Conservation (phyloP, 106 monocot genomes). For the Dendrobium catenatum region DNA sequence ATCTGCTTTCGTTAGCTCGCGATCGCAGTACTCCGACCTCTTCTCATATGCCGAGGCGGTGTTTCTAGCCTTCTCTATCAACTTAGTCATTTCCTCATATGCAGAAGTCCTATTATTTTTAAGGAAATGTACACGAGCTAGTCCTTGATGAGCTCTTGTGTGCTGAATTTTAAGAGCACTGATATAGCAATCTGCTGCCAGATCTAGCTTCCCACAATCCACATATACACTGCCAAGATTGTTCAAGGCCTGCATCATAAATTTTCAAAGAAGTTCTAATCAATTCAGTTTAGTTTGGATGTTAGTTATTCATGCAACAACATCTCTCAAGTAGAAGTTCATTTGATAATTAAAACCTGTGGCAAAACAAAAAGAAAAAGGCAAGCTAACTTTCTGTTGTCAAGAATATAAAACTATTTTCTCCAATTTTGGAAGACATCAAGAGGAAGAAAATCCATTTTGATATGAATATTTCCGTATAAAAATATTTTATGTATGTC, state of each 20-base stretch:
- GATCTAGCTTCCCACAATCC: conserved; percentile 86
- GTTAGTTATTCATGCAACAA: too few species aligned
- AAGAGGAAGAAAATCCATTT: too few species aligned
- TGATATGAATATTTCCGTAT: too few species aligned
- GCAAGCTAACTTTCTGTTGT: too few species aligned
- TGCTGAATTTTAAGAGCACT: conserved; percentile 90
- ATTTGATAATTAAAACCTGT: too few species aligned
- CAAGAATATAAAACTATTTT: too few species aligned
- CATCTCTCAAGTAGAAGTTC: too few species aligned
- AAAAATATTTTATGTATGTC: too few species aligned
- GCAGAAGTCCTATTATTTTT: conserved; percentile 76
- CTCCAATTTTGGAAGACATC: too few species aligned
- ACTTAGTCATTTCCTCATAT: conserved; percentile 89
- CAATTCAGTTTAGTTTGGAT: too few species aligned
- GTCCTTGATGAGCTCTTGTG: conserved; percentile 92
- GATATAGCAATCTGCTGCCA: conserved; percentile 88
- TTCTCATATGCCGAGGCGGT: conserved; percentile 99
- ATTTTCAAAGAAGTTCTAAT: not conserved
- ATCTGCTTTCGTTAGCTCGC: conserved; percentile 75
- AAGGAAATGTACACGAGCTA: conserved; percentile 90
- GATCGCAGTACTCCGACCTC: conserved; percentile 90
- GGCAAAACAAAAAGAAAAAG: too few species aligned
- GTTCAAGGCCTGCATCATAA: conserved; percentile 68
- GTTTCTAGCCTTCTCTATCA: conserved; percentile 83
- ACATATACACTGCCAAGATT: conserved; percentile 99